Evolutionary conservation across 805 yeast species (phyloP).

Genomic region (Yarrowia sp.): DNA sequence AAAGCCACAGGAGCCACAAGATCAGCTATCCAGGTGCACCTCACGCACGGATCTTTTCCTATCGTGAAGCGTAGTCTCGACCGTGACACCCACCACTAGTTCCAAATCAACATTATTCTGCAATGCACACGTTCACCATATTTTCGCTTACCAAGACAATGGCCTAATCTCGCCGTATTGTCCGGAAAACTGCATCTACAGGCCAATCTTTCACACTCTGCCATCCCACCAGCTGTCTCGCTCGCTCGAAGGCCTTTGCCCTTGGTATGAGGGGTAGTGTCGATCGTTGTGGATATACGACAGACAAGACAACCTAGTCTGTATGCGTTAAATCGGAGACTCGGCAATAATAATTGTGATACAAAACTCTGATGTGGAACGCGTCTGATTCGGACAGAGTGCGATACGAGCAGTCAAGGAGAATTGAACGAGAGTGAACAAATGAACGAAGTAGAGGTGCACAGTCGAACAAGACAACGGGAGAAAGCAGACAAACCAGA

Average conservation of each 20-base stretch:
- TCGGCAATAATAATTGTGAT: slow-evolving; percentile 30
- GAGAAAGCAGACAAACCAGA: too few species aligned
- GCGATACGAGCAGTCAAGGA: too few species aligned
- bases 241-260: neutral
- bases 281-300: slow-evolving; percentile 38
- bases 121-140: slow-evolving; percentile 1
- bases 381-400: too few species aligned
- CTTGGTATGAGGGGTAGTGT: slow-evolving; percentile 35
- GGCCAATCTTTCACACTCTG: neutral
- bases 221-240: slow-evolving; percentile 6
- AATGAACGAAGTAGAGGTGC: too few species aligned
- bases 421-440: too few species aligned
- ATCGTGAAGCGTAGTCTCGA: neutral
- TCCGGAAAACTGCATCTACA: too few species aligned
- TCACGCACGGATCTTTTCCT: neutral
- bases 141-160: slow-evolving; percentile 1
- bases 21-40: neutral
- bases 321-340: slow-evolving; percentile 32
- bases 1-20: neutral
- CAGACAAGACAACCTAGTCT: slow-evolving; percentile 26
- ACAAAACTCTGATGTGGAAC: slow-evolving; percentile 5
- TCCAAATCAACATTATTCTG: neutral
- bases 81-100: too few species aligned
- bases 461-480: too few species aligned
- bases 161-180: neutral